Evolutionary conservation across 2,329 filamentous ascomycete genomes (phyloP), one percentile per base, ranked within the genome.

Genomic region (Microdochium bolleyi): DNA sequence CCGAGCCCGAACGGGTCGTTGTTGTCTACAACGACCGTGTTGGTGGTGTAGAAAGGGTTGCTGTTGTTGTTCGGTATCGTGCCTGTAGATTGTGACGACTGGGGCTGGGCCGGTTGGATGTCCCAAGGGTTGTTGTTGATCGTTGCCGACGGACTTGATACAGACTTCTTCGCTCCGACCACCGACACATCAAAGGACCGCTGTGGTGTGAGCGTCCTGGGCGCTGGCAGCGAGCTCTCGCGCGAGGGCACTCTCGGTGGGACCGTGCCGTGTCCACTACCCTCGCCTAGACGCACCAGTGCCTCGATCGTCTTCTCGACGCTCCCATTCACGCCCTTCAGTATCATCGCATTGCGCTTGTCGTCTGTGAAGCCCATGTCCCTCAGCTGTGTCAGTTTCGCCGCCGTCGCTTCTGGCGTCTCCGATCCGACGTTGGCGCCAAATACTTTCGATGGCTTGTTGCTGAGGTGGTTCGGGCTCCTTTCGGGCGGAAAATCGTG

Each of bases 351-450:
- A 63, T 96, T 97, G 54, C 88, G 83, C 60, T 87, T 88, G 44
- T 87, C 84, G 64, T 99, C 91, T 3, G 74, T 75, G 62, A 99
- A 99, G 0, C 94, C 94, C 91, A 97, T 95, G 53, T 96, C 91
- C 52, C 84, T 82, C 53, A 99, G 72, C 51, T 83, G 84, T 2
- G 77, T 75, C 65, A 97, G 70, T 67, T 97, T 97, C 50, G 79
- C 77, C 46, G 95, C 89, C 52, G 85, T 78, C 54, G 84, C 83
- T 58, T 87, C 77, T 49, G 65, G 59, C 22, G 63, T 70, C 51
- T 77, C 75, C 48, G 73, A 70, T 38, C 77, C 79, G 24, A 94
- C 74, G 49, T 81, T 84, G 11, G 84, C 82, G 3, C 88, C 88
- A 65, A 92, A 89, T 9, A 81, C 70, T 56, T 79, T 79, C 9